phyloP scores from a whole-genome alignment of 495 filamentous ascomycete genomes.

The Annulohypoxylon bovei region DNA sequence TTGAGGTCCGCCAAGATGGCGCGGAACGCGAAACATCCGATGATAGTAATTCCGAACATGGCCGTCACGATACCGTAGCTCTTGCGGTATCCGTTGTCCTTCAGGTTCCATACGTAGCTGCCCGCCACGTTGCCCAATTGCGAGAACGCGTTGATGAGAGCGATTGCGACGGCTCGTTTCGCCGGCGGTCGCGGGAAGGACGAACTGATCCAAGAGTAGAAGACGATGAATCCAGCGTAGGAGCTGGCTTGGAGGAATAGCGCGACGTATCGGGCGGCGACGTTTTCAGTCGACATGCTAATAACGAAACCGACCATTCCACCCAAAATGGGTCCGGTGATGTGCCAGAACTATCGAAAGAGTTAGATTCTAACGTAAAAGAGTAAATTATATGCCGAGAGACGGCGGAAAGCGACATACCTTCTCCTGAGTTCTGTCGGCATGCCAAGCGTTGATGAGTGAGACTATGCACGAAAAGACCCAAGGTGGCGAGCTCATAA shows the following conservation, averaged over 20 bases:
- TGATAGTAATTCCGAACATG: slow-evolving; percentile 69
- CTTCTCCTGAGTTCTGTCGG: slow-evolving; percentile 75
- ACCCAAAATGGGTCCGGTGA: slow-evolving; percentile 72
- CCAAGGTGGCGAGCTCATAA: slow-evolving; percentile 80
- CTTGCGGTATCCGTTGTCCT: slow-evolving; percentile 51
- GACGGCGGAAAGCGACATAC: slow-evolving; percentile 20
- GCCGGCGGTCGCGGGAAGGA: slow-evolving; percentile 77
- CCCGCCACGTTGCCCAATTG: slow-evolving; percentile 79
- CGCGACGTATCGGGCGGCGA: slow-evolving; percentile 75
- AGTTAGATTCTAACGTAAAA: slow-evolving; percentile 6
- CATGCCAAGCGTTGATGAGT: slow-evolving; percentile 77
- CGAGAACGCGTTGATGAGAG: slow-evolving; percentile 79
- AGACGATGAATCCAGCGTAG: slow-evolving; percentile 75
- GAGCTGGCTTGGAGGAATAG: slow-evolving; percentile 75
- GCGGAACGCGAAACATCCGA: slow-evolving; percentile 58
- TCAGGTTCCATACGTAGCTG: slow-evolving; percentile 73
- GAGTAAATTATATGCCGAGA: not conserved
- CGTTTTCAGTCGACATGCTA: slow-evolving; percentile 70
- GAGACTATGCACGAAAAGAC: slow-evolving; percentile 73
- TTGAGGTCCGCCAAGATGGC: slow-evolving; percentile 72
- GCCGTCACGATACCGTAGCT: slow-evolving; percentile 66
- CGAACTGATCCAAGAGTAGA: slow-evolving; percentile 80
- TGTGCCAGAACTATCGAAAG: slow-evolving; percentile 70
- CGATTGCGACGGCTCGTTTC: slow-evolving; percentile 81
- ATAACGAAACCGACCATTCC: slow-evolving; percentile 77